Percentiles rank a stretch among this genome's conserved stretches.
phyloP scores from a whole-genome alignment of 371 early-diverging fungal genomes.

The Phascolomyces articulosus region DNA sequence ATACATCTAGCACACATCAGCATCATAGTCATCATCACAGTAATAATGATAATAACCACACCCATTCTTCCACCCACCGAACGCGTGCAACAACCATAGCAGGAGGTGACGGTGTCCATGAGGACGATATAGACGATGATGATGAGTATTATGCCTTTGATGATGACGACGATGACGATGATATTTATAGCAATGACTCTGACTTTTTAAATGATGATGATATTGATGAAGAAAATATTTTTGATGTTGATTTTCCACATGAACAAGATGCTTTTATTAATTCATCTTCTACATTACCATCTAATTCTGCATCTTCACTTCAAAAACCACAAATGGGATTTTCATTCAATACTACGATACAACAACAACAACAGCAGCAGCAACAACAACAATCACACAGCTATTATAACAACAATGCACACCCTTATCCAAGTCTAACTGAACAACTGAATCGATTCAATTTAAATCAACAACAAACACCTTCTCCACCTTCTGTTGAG shows the following conservation, averaged over 20 bases:
- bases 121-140: conserved; percentile 2
- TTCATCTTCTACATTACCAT: conserved; percentile 12
- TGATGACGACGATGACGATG: conserved; percentile 17
- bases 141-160: background rate
- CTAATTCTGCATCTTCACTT: conserved; percentile 10
- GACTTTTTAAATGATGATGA: conserved; percentile 50
- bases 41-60: background rate
- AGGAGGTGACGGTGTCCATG: background rate
- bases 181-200: conserved; percentile 18
- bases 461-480: background rate
- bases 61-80: background rate
- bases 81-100: too few relatives aligned
- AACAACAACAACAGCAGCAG: conserved; percentile 5
- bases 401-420: background rate
- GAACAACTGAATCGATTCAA: background rate
- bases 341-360: background rate
- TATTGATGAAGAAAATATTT: conserved; percentile 57
- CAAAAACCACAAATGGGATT: conserved; percentile 13
- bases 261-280: conserved; percentile 41
- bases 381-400: conserved; percentile 1
- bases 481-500: background rate
- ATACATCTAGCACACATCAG: conserved; percentile 2
- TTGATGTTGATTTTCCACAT: conserved; percentile 55
- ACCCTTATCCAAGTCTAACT: conserved; percentile 1
- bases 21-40: background rate